Conservation (phyloP, 805 yeast genomes). For the Barnettozyma populi region DNA sequence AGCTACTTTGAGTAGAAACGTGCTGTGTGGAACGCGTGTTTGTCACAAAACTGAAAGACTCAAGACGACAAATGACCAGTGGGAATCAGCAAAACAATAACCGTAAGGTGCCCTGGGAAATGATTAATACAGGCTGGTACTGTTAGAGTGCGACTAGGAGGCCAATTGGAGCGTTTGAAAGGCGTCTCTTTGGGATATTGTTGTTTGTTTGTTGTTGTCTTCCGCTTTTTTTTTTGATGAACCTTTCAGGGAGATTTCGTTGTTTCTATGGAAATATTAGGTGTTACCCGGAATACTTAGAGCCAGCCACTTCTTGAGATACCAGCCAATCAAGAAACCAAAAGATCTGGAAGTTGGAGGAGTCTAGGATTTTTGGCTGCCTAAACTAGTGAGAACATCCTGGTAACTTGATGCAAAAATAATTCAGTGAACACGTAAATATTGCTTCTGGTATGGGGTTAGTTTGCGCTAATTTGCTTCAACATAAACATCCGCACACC, state of each 20-base stretch:
- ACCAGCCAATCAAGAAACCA: not conserved
- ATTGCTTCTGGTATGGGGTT: no score
- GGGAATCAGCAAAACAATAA: not conserved
- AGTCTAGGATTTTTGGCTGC: no score
- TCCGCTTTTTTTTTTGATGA: constrained; percentile 1
- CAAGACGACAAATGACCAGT: not conserved
- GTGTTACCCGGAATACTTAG: not conserved
- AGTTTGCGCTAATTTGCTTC: no score
- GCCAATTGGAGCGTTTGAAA: constrained; percentile 1
- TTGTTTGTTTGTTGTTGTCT: constrained; percentile 3
- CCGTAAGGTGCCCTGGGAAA: not conserved
- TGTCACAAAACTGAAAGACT: not conserved
- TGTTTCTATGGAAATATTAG: constrained; percentile 3
- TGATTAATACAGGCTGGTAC: not conserved
- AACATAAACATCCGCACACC: no score
- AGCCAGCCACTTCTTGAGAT: not conserved
- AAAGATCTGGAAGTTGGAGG: no score
- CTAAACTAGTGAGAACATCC: no score
- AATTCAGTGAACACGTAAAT: no score
- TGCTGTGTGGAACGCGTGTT: not conserved
- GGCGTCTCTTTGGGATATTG: not conserved
- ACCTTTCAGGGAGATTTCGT: constrained; percentile 5
- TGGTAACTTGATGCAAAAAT: no score
- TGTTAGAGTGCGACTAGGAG: not conserved
- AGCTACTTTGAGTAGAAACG: not conserved